Percentiles rank a stretch among this genome's conserved stretches.
phyloP scores from a whole-genome alignment of 305 asterid genomes.

The Striga hermonthica region DNA sequence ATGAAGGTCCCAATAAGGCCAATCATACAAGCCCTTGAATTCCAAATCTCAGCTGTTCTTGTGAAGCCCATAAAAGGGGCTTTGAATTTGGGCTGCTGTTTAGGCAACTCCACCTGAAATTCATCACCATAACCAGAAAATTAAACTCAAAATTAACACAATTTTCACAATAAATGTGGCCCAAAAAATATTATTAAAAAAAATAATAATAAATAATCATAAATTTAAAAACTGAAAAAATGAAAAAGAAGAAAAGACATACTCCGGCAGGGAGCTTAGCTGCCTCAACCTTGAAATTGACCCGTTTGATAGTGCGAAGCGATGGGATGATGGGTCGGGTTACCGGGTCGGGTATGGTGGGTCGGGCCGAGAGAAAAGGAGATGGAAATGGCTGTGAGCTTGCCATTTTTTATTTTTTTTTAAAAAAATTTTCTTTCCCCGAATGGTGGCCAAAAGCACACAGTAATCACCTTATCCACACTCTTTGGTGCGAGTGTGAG shows the following conservation, averaged over 20 bases:
- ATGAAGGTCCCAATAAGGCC: slow-evolving; percentile 76
- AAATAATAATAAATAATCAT: no score
- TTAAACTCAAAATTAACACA: no score
- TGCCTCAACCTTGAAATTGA: slow-evolving; percentile 55
- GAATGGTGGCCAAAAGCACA: slow-evolving; percentile 21
- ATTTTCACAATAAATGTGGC: no score
- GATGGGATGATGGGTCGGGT: slow-evolving; percentile 20
- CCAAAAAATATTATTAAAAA: no score
- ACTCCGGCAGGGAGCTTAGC: slow-evolving; percentile 86
- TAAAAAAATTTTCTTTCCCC: background rate
- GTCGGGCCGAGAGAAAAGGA: slow-evolving; percentile 42
- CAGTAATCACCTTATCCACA: slow-evolving; percentile 22
- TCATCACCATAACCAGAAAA: no score
- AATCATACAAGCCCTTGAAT: slow-evolving; percentile 90
- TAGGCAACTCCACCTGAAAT: slow-evolving; percentile 66
- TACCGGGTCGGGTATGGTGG: slow-evolving; percentile 17
- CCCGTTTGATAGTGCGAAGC: slow-evolving; percentile 28
- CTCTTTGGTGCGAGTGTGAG: background rate
- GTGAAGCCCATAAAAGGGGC: slow-evolving; percentile 78
- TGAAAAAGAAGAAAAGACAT: background rate
- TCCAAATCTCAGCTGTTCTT: slow-evolving; percentile 83
- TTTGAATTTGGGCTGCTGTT: slow-evolving; percentile 59
- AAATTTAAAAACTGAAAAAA: background rate
- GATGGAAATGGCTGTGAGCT: slow-evolving; percentile 43
- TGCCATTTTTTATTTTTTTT: slow-evolving; percentile 34